phyloP scores from a whole-genome alignment of 2,329 filamentous ascomycete species.

The Paraconiothyrium brasiliense region DNA sequence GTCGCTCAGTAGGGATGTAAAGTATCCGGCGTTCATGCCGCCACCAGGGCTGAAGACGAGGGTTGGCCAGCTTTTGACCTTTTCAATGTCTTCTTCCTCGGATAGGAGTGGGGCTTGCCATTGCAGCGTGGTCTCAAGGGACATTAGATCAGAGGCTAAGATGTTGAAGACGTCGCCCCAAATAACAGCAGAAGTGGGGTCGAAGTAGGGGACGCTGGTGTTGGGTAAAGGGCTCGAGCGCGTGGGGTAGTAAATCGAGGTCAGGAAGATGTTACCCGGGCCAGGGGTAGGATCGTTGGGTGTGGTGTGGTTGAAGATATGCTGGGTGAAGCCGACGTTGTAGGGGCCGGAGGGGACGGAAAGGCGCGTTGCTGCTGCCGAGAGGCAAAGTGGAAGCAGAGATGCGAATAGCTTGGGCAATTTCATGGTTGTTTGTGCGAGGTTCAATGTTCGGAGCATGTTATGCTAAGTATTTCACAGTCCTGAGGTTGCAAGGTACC shows the following conservation, averaged over 20 bases:
- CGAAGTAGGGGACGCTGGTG: conserved; percentile 31
- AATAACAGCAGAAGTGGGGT: conserved; percentile 30
- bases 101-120: conserved; percentile 24
- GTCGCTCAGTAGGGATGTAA: conserved; percentile 22
- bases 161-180: conserved; percentile 21
- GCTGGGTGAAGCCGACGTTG: conserved; percentile 33
- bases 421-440: background rate
- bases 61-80: conserved; percentile 20
- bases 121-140: conserved; percentile 24
- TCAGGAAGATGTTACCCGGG: conserved; percentile 25
- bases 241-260: conserved; percentile 38
- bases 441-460: background rate
- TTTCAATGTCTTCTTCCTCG: background rate
- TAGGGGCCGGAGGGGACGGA: conserved; percentile 32
- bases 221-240: conserved; percentile 21
- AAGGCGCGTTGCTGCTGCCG: conserved; percentile 11
- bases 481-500: background rate
- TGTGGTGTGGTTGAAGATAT: conserved; percentile 37
- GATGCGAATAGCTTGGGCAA: background rate
- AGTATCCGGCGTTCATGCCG: conserved; percentile 22
- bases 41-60: conserved; percentile 32
- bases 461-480: background rate
- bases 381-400: background rate
- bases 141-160: conserved; percentile 11
- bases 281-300: conserved; percentile 31